Conservation (phyloP, 208 protist genomes). For the Phytomonas sp. region DNA sequence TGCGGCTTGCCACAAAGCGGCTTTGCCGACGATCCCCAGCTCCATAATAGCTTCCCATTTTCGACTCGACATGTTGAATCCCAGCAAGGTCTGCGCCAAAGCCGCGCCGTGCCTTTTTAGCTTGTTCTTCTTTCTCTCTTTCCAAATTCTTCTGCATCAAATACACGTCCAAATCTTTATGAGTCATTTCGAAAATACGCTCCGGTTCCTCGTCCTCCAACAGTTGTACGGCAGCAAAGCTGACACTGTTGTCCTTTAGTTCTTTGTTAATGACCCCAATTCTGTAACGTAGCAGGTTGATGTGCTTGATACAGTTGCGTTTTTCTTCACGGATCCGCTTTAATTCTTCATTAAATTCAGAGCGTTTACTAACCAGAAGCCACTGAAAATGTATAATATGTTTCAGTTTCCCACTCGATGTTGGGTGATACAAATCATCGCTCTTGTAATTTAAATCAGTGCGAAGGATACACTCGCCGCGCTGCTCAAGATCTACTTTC, state of each 20-base stretch:
- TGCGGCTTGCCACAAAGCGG: slow-evolving; percentile 6
- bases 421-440: slow-evolving; percentile 62
- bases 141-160: slow-evolving; percentile 38
- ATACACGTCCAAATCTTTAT: slow-evolving; percentile 60
- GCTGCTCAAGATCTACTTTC: slow-evolving; percentile 45
- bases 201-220: slow-evolving; percentile 60
- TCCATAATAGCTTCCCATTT: slow-evolving; percentile 3
- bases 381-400: slow-evolving; percentile 66
- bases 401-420: slow-evolving; percentile 89
- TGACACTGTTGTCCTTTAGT: slow-evolving; percentile 33
- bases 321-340: slow-evolving; percentile 88
- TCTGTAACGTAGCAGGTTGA: slow-evolving; percentile 53
- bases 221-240: slow-evolving; percentile 10
- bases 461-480: slow-evolving; percentile 94
- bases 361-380: slow-evolving; percentile 76
- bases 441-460: slow-evolving; percentile 74
- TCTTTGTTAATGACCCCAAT: slow-evolving; percentile 74
- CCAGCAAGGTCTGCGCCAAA: slow-evolving; percentile 78
- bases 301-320: slow-evolving; percentile 35
- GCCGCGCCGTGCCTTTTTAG: slow-evolving; percentile 75
- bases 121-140: slow-evolving; percentile 37
- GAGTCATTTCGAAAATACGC: slow-evolving; percentile 47
- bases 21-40: background rate
- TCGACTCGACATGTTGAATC: slow-evolving; percentile 5
- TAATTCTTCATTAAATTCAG: slow-evolving; percentile 90